Evolutionary conservation across 768 basidiomycete genomes (phyloP).

Genomic region (Tricholoma saponaceum): DNA sequence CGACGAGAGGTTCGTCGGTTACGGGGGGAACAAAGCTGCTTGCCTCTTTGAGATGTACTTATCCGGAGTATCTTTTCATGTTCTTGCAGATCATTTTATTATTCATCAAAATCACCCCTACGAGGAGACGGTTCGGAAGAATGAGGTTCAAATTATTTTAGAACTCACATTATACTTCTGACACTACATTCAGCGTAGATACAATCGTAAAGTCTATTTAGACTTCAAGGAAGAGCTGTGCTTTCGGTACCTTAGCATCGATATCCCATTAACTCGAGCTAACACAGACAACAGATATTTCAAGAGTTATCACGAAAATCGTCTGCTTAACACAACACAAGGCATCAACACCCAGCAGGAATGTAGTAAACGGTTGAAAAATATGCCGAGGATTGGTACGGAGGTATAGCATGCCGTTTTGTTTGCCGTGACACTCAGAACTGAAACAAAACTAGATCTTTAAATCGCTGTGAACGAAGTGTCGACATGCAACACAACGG

Average conservation of each 20-base stretch:
- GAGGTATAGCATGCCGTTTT: slow-evolving; percentile 24
- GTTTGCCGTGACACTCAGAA: neutral
- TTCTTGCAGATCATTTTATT: slow-evolving; percentile 83
- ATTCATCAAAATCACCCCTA: slow-evolving; percentile 85
- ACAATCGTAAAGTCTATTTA: slow-evolving; percentile 71
- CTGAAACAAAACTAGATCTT: neutral
- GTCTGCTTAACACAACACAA: slow-evolving; percentile 43
- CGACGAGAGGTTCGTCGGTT: slow-evolving; percentile 87
- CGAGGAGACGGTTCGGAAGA: slow-evolving; percentile 67
- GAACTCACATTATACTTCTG: neutral
- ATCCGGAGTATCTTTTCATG: slow-evolving; percentile 79
- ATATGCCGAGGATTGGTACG: slow-evolving; percentile 35
- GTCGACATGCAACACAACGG: neutral
- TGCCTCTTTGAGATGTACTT: slow-evolving; percentile 91
- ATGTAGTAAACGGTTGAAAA: slow-evolving; percentile 65
- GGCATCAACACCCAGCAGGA: slow-evolving; percentile 55
- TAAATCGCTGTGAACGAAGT: neutral
- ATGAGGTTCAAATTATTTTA: slow-evolving; percentile 47
- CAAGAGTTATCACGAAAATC: slow-evolving; percentile 50
- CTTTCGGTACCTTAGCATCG: slow-evolving; percentile 39
- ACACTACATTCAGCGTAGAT: slow-evolving; percentile 47
- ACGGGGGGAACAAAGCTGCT: slow-evolving; percentile 91
- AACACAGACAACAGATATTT: slow-evolving; percentile 46
- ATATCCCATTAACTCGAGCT: neutral
- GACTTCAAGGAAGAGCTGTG: slow-evolving; percentile 81